Evolutionary conservation across 306 rosid genomes (phyloP).

Genomic region (Fragaria vesca): DNA sequence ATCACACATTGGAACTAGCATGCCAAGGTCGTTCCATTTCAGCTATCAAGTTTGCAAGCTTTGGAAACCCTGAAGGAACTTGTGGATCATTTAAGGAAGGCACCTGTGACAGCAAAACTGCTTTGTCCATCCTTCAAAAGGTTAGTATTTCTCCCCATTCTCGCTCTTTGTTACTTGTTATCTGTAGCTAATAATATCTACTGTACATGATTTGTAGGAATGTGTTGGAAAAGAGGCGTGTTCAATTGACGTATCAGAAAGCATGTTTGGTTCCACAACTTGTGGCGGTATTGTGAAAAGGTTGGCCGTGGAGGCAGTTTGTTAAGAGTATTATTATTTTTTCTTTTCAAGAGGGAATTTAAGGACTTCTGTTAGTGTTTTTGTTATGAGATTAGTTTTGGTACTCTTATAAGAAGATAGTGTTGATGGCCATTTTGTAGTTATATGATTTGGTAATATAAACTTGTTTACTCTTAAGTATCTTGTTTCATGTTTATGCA

Average conservation of each 20-base stretch:
- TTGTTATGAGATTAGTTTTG: not conserved
- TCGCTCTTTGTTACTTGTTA: not conserved
- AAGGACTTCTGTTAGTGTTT: not conserved
- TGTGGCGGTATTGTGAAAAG: conserved; percentile 37
- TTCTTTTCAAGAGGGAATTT: not conserved
- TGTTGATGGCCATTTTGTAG: not conserved
- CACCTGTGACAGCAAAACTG: conserved; percentile 24
- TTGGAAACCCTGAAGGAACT: conserved; percentile 45
- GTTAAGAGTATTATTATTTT: conserved; percentile 32
- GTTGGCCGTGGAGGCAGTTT: conserved; percentile 52
- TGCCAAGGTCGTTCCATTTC: conserved; percentile 44
- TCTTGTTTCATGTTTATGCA: not conserved
- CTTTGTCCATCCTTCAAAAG: conserved; percentile 26
- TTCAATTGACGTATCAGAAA: conserved; percentile 33
- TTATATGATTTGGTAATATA: not conserved
- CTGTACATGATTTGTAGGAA: conserved; percentile 16
- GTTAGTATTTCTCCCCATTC: not conserved
- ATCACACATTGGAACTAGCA: conserved; percentile 36
- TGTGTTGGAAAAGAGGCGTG: conserved; percentile 54
- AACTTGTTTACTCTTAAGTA: not conserved
- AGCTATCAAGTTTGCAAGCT: conserved; percentile 45
- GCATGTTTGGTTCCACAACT: conserved; percentile 37
- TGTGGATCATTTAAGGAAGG: conserved; percentile 49
- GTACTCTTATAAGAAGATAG: not conserved
- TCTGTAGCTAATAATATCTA: not conserved